Evolutionary conservation across 2,329 filamentous ascomycete genomes (phyloP).

Genomic region (Botryotinia convoluta): DNA sequence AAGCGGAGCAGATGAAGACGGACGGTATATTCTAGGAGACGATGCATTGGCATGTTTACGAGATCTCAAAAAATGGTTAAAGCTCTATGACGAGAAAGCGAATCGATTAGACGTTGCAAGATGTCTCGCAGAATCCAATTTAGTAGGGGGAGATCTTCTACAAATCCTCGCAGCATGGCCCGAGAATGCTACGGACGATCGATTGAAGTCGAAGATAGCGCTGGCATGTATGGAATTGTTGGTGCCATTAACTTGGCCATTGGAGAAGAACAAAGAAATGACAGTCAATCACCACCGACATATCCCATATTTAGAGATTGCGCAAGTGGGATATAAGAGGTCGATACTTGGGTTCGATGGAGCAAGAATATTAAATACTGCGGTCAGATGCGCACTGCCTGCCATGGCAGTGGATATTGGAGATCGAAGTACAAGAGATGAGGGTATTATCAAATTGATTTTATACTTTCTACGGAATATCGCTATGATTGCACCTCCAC

Average conservation of each 20-base stretch:
- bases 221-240: constrained; percentile 87
- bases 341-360: constrained; percentile 81
- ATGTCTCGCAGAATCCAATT: constrained; percentile 85
- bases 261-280: constrained; percentile 79
- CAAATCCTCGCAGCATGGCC: constrained; percentile 85
- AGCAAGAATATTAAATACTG: constrained; percentile 73
- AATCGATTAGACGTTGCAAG: constrained; percentile 94
- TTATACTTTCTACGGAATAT: constrained; percentile 89
- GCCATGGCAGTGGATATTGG: constrained; percentile 76
- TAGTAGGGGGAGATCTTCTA: constrained; percentile 85
- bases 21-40: constrained; percentile 84
- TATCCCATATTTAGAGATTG: constrained; percentile 81
- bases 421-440: constrained; percentile 76
- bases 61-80: constrained; percentile 93
- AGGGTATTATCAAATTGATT: constrained; percentile 87
- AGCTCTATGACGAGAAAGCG: constrained; percentile 87
- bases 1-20: constrained; percentile 73
- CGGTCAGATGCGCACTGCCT: constrained; percentile 77
- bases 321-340: constrained; percentile 87
- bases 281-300: constrained; percentile 92
- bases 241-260: constrained; percentile 90
- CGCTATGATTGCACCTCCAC: constrained; percentile 74
- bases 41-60: constrained; percentile 89
- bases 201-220: constrained; percentile 73
- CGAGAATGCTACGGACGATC: constrained; percentile 68